Evolutionary conservation across 306 rosid genomes (phyloP).

Genomic region (Pterocarpus santalinus): DNA sequence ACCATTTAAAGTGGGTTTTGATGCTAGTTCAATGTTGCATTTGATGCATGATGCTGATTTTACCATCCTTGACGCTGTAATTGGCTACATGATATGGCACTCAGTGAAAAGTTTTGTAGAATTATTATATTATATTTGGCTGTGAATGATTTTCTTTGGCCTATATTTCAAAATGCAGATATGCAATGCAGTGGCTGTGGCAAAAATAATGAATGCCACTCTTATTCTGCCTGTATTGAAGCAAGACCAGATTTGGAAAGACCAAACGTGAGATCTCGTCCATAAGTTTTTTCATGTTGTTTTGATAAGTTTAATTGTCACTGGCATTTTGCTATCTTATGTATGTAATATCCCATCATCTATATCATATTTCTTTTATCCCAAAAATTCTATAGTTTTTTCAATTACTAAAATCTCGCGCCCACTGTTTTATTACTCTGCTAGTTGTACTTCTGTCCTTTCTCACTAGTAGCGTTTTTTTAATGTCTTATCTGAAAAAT

Average conservation of each 20-base stretch:
- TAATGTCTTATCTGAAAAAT: slow-evolving; percentile 24
- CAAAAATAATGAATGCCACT: slow-evolving; percentile 96
- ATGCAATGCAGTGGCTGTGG: slow-evolving; percentile 99
- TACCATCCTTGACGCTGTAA: background rate
- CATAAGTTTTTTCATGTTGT: slow-evolving; percentile 21
- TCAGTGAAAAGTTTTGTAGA: background rate
- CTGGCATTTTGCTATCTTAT: slow-evolving; percentile 15
- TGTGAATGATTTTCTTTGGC: slow-evolving; percentile 33
- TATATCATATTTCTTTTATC: slow-evolving; percentile 15
- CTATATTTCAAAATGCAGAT: slow-evolving; percentile 69
- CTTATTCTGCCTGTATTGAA: slow-evolving; percentile 96
- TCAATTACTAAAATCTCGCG: background rate
- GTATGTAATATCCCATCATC: slow-evolving; percentile 26
- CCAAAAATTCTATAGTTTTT: slow-evolving; percentile 11
- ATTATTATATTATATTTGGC: slow-evolving; percentile 27
- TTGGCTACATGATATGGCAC: slow-evolving; percentile 16
- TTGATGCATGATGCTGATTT: slow-evolving; percentile 41
- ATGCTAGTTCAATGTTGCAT: slow-evolving; percentile 13
- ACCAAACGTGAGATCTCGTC: slow-evolving; percentile 86
- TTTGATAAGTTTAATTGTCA: slow-evolving; percentile 37
- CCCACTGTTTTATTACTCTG: slow-evolving; percentile 12
- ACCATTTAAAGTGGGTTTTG: slow-evolving; percentile 30
- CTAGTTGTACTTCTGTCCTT: slow-evolving; percentile 29
- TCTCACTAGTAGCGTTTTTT: background rate
- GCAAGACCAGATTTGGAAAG: slow-evolving; percentile 99